phyloP scores from a whole-genome alignment of 129 eudicot genomes.

The Silybum marianum region DNA sequence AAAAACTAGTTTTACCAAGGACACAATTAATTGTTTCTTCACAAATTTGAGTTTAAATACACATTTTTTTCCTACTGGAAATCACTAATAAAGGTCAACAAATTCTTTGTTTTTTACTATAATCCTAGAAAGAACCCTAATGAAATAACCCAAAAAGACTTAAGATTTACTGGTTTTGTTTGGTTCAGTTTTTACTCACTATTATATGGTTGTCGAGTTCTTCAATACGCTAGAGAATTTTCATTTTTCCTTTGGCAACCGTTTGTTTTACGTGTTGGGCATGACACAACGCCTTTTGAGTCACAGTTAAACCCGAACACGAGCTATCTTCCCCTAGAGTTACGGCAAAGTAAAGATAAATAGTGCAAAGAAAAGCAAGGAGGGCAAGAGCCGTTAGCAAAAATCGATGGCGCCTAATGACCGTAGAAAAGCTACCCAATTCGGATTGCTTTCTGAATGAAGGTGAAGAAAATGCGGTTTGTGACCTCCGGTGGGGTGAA shows the following conservation, averaged over 20 bases:
- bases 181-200: not conserved
- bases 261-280: conserved; percentile 45
- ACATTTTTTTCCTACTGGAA: not conserved
- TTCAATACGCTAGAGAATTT: conserved; percentile 19
- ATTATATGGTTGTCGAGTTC: not conserved
- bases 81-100: conserved; percentile 9
- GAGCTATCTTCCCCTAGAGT: conserved; percentile 39
- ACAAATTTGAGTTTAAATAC: not conserved
- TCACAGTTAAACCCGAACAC: conserved; percentile 50
- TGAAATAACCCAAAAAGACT: not conserved
- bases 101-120: not conserved
- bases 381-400: conserved; percentile 55
- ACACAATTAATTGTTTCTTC: not conserved
- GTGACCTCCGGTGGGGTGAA: conserved; percentile 62
- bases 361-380: conserved; percentile 52
- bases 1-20: not conserved
- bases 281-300: conserved; percentile 45
- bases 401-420: conserved; percentile 57
- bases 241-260: conserved; percentile 48
- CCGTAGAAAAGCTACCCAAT: conserved; percentile 47
- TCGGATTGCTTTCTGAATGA: conserved; percentile 43
- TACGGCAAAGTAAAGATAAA: conserved; percentile 66
- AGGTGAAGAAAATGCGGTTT: conserved; percentile 38
- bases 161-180: not conserved
- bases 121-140: conserved; percentile 21